phyloP scores from a whole-genome alignment of 2,329 filamentous ascomycete species.

The Cryphonectria carpinicola region DNA sequence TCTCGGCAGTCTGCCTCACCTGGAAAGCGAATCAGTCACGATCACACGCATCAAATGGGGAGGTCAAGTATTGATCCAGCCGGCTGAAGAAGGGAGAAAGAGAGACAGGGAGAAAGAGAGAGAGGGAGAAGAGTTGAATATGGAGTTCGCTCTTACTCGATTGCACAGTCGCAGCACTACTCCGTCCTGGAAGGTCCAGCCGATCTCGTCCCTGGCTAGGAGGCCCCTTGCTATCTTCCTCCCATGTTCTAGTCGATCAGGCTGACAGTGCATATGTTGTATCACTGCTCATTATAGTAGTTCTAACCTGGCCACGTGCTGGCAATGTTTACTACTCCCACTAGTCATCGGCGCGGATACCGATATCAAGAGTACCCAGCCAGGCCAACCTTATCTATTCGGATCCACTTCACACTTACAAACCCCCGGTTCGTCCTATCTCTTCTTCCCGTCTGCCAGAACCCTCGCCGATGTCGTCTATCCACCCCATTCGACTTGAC shows the following conservation, averaged over 20 bases:
- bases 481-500: background rate
- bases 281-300: background rate
- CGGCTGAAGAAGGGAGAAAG: background rate
- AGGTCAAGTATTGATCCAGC: background rate
- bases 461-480: background rate
- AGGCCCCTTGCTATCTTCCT: background rate
- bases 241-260: background rate
- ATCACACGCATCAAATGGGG: too few species aligned
- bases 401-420: background rate
- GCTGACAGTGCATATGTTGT: background rate
- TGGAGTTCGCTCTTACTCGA: background rate
- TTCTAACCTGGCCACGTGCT: background rate
- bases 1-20: background rate
- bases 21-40: too few species aligned
- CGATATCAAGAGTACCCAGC: background rate
- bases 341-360: background rate
- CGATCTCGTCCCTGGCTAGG: background rate
- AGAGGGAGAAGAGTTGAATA: too few species aligned
- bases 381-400: background rate
- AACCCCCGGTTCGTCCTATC: background rate
- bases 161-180: constrained; percentile 1
- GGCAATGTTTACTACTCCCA: background rate
- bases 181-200: background rate
- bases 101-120: too few species aligned
- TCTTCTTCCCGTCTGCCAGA: background rate